phyloP scores from a whole-genome alignment of 2,329 filamentous ascomycete genomes.

The Cryphonectria japonica region DNA sequence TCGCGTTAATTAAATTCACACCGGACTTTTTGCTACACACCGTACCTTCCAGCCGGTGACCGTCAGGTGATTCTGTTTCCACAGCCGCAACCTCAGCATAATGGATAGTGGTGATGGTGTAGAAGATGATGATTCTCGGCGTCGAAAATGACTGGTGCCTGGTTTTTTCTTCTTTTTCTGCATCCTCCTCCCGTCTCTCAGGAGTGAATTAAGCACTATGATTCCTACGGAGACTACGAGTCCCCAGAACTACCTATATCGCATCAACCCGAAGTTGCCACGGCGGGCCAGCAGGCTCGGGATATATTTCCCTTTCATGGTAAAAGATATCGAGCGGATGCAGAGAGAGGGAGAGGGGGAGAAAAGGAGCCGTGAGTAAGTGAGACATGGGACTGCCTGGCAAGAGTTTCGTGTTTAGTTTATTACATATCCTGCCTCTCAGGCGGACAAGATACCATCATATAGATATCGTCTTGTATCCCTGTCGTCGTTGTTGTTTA shows the following conservation, averaged over 20 bases:
- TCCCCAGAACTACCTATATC: background rate
- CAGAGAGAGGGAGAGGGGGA: background rate
- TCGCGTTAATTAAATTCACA: background rate
- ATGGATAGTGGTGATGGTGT: background rate
- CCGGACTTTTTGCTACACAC: no score
- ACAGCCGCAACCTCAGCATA: background rate
- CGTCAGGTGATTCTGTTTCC: background rate
- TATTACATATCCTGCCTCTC: background rate
- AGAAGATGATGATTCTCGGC: no score
- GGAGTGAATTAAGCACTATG: background rate
- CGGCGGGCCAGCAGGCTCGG: background rate
- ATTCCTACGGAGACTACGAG: background rate
- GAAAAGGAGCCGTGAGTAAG: no score
- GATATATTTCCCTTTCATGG: background rate
- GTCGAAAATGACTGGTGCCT: no score
- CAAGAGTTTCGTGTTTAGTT: background rate
- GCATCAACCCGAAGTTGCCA: background rate
- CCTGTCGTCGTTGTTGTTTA: background rate
- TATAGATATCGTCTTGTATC: slow-evolving; percentile 1
- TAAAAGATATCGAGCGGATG: background rate
- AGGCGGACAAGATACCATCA: background rate
- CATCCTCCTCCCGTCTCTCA: no score
- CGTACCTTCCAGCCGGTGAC: background rate
- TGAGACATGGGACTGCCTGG: no score
- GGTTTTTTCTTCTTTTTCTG: no score